Conservation (phyloP, 345 rosid genomes). For the Citrus trifoliata region DNA sequence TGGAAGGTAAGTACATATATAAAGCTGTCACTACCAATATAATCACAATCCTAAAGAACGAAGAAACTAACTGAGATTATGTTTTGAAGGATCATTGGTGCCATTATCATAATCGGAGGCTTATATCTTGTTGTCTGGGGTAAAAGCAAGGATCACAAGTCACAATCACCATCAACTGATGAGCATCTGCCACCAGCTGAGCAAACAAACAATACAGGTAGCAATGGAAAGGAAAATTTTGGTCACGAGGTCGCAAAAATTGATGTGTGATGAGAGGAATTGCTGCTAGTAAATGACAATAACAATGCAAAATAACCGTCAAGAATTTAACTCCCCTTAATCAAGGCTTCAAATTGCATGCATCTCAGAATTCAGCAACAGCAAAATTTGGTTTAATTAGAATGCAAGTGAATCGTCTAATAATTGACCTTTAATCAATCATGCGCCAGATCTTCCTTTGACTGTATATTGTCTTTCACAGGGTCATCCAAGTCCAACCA, state of each 20-base stretch:
- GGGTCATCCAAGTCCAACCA: neutral
- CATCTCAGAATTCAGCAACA: neutral
- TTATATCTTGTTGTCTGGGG: constrained; percentile 87
- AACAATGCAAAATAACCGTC: constrained; percentile 3
- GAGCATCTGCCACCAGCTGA: constrained; percentile 28
- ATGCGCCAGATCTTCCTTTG: neutral
- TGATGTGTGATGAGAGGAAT: constrained; percentile 9
- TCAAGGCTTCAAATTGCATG: neutral
- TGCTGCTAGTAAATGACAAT: constrained; percentile 12
- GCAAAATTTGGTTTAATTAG: neutral
- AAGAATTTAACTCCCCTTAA: neutral
- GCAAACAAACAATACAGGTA: constrained; percentile 13
- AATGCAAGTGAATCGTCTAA: neutral
- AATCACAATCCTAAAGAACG: neutral
- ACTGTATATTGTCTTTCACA: neutral
- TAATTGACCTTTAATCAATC: neutral
- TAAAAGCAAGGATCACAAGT: constrained; percentile 59
- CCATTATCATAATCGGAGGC: constrained; percentile 67
- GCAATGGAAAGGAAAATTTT: constrained; percentile 9
- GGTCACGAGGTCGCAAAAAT: constrained; percentile 33
- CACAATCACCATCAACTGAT: constrained; percentile 3
- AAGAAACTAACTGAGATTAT: neutral
- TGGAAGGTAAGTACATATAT: constrained; percentile 58
- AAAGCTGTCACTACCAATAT: neutral
- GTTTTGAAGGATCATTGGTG: constrained; percentile 72